These are phyloP conservation scores for Colletotrichum neosansevieriae DNA, from an alignment of 2,329 filamentous ascomycete genomes.

Conservation along the genomic window DNA sequence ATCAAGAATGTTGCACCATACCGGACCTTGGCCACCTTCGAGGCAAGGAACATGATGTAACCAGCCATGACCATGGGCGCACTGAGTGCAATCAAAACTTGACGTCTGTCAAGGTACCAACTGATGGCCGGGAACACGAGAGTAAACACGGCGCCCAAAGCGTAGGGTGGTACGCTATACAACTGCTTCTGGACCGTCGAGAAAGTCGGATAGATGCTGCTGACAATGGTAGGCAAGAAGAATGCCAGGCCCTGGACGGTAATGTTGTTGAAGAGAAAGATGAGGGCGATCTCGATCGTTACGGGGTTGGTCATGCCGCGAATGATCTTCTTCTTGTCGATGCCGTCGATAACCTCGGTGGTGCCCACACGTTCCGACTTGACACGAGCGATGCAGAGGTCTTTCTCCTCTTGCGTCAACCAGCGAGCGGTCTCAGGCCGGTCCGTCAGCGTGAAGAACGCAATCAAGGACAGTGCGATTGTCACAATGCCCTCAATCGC, in stretches of 20 bases:
- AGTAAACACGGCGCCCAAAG: constrained; percentile 76
- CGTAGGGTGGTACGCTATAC: constrained; percentile 77
- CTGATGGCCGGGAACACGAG: constrained; percentile 71
- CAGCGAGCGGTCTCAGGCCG: constrained; percentile 75
- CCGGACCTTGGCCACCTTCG: constrained; percentile 61
- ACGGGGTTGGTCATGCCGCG: constrained; percentile 74
- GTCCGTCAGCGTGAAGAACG: constrained; percentile 76
- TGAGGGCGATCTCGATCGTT: constrained; percentile 65
- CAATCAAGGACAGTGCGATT: constrained; percentile 59
- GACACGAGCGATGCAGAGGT: constrained; percentile 73
- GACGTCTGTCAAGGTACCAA: constrained; percentile 70
- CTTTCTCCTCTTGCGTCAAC: constrained; percentile 74
- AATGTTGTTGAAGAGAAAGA: constrained; percentile 76
- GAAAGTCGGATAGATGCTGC: constrained; percentile 72
- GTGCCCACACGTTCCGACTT: constrained; percentile 76
- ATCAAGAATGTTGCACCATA: constrained; percentile 81
- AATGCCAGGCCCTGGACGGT: constrained; percentile 79
- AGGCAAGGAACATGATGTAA: constrained; percentile 78
- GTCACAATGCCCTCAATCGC: constrained; percentile 75
- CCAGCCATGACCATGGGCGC: constrained; percentile 76
- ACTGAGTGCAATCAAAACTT: constrained; percentile 70
- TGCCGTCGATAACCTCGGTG: constrained; percentile 69
- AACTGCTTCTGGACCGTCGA: constrained; percentile 74
- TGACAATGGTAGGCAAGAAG: constrained; percentile 77
- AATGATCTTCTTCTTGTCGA: constrained; percentile 69